Conservation (phyloP, 306 rosid genomes). For the Styphnolobium japonicum region DNA sequence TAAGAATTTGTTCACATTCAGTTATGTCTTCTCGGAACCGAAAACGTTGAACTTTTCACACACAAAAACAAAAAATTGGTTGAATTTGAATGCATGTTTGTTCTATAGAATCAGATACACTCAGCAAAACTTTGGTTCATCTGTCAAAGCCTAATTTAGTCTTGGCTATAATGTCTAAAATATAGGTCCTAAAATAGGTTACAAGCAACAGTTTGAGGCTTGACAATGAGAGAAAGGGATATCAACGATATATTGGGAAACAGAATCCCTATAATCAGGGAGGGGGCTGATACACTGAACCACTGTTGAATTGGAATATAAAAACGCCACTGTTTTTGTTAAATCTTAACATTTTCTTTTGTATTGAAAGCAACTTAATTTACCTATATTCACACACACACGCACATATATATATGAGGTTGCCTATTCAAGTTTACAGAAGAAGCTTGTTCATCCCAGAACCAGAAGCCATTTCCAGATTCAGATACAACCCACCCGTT, state of each 20-base stretch:
- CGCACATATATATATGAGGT: background rate
- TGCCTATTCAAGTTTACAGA: background rate
- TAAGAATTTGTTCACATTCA: background rate
- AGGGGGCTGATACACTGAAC: background rate
- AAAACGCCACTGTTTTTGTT: background rate
- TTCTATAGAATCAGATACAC: constrained; percentile 12
- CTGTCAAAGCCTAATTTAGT: constrained; percentile 32
- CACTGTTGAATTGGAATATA: constrained; percentile 3
- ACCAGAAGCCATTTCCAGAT: background rate
- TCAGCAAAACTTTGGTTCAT: constrained; percentile 21
- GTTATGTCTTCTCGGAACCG: background rate
- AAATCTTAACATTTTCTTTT: background rate
- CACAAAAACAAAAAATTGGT: background rate
- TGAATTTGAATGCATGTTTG: background rate
- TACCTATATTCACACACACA: background rate
- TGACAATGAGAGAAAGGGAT: background rate
- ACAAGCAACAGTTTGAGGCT: too few relatives aligned
- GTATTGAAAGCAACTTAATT: background rate
- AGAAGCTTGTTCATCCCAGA: background rate
- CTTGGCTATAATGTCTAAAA: background rate
- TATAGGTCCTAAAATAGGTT: constrained; percentile 12
- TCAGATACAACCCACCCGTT: background rate
- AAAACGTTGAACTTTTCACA: background rate
- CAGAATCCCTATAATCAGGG: constrained; percentile 44
- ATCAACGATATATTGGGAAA: background rate